Percentiles rank a stretch among this genome's conserved stretches.
Conservation (phyloP, 805 yeast species). For the Cyberlindnera maritima region DNA sequence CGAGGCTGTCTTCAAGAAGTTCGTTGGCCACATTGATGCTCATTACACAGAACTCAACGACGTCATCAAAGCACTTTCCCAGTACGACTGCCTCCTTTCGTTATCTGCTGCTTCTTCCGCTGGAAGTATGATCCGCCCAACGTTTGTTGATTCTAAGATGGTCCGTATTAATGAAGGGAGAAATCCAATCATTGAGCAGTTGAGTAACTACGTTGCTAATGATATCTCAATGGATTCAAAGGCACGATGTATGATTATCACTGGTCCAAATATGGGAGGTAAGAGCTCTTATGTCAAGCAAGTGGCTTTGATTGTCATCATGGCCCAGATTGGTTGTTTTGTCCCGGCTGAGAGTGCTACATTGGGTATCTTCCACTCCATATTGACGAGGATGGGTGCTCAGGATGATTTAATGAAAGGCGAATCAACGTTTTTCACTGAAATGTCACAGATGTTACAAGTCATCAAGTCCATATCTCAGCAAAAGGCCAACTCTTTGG, state of each 20-base stretch:
- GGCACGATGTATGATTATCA: slow-evolving; percentile 74
- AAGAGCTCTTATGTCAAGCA: slow-evolving; percentile 90
- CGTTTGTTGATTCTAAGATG: slow-evolving; percentile 45
- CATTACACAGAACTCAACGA: slow-evolving; percentile 46
- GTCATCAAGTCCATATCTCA: slow-evolving; percentile 61
- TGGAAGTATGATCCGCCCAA: slow-evolving; percentile 62
- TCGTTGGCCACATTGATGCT: slow-evolving; percentile 45
- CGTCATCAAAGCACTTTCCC: slow-evolving; percentile 52
- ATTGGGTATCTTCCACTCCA: slow-evolving; percentile 80
- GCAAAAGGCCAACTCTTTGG: slow-evolving; percentile 62
- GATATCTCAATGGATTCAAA: slow-evolving; percentile 65
- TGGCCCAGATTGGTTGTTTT: slow-evolving; percentile 88
- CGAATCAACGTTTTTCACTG: slow-evolving; percentile 92
- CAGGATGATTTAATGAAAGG: slow-evolving; percentile 97
- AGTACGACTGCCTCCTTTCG: slow-evolving; percentile 68
- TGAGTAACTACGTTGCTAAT: slow-evolving; percentile 62
- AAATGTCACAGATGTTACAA: slow-evolving; percentile 90
- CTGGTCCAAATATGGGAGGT: slow-evolving; percentile 98
- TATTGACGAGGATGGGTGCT: slow-evolving; percentile 95
- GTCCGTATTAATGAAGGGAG: slow-evolving; percentile 64
- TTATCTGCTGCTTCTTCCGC: slow-evolving; percentile 69
- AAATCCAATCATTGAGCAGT: slow-evolving; percentile 81
- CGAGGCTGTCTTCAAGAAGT: slow-evolving; percentile 41
- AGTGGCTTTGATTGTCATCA: slow-evolving; percentile 76
- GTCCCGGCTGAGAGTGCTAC: slow-evolving; percentile 81